Evolutionary conservation across 345 rosid species (phyloP), one percentile per base, ranked within the genome.

Genomic region (Lepidium africanum): DNA sequence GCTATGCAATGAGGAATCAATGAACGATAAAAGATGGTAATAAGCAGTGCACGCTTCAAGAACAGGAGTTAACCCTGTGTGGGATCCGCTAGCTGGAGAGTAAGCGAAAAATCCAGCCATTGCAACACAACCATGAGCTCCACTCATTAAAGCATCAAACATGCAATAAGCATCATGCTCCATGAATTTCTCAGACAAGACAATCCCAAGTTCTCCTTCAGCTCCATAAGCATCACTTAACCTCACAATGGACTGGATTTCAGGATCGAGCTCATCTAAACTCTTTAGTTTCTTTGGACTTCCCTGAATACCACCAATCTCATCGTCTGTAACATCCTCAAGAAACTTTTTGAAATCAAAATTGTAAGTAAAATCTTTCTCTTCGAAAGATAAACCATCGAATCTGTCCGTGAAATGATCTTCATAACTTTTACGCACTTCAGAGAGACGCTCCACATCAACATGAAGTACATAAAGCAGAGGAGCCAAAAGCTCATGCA

Each of bases 401-500:
- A 91, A 94, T 78, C 82, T 86, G 75, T 94, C 99, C 1, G 82
- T 82, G 81, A 94, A 94, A 67, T 86, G 90, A 58, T 87, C 97
- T 71, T 94, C 93, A 56, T 94, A 80, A 33, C 76, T 82, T 66
- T 84, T 84, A 58, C 90, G 88, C 33, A 94, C 96, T 85, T 89
- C 87, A 70, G 85, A 81, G 59, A 94, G 93, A 70, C 71, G 91
- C 19, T 86, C 86, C 1, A 84, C 76, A 77, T 94, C 99, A 16
- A 91, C 89, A 54, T 94, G 99, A 59, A 94, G 97, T 56, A 94
- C 99, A 37, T 86, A 94, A 4, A 94, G 78, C 45, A 94, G 56
- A 23, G 99, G 99, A 25, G 99, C 99, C 83, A 94, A 76, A 53
- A 94, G 93, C 79, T 94, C 99, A 55, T 94, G 99, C 99, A 94